Evolutionary conservation across 2,329 filamentous ascomycete species (phyloP).

Genomic region (Metarhizium album): DNA sequence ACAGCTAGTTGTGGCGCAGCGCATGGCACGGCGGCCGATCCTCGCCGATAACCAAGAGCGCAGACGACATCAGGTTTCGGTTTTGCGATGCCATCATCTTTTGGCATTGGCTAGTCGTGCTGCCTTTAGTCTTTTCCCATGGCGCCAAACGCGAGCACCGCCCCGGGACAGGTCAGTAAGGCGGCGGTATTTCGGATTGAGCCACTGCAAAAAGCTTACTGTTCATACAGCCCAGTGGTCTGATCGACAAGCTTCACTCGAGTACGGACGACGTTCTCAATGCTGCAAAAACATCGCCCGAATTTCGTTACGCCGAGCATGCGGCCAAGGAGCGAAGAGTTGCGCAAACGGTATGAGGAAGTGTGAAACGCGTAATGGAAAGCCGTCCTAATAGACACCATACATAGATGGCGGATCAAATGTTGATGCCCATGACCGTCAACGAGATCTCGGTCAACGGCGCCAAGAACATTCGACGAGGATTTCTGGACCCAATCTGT

Average conservation of each 20-base stretch:
- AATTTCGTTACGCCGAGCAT: constrained; percentile 25
- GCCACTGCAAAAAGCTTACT: background rate
- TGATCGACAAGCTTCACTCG: constrained; percentile 29
- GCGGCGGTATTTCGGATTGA: background rate
- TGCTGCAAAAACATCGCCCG: constrained; percentile 27
- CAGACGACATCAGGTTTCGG: background rate
- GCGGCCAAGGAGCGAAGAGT: constrained; percentile 29
- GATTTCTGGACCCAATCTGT: constrained; percentile 76
- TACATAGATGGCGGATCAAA: constrained; percentile 51
- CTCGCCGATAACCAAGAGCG: background rate
- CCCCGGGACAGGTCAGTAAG: constrained; percentile 19
- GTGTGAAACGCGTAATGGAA: background rate
- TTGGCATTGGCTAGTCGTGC: background rate
- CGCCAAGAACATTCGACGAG: constrained; percentile 69
- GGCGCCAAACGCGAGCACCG: constrained; percentile 21
- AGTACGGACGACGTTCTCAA: constrained; percentile 26
- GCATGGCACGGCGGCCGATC: background rate
- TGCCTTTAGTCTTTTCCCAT: constrained; percentile 13
- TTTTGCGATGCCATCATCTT: background rate
- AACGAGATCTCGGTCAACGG: constrained; percentile 76
- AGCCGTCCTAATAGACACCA: constrained; percentile 12
- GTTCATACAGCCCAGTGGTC: constrained; percentile 22
- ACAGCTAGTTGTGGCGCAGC: background rate
- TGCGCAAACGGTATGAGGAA: constrained; percentile 23
- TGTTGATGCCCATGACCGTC: constrained; percentile 77